A percentile compares a stretch with the other conserved stretches of the same genome.
These are phyloP conservation scores for Globisporangium spinosum DNA, from an alignment of 352 stramenopile species.

Conservation along the genomic window DNA sequence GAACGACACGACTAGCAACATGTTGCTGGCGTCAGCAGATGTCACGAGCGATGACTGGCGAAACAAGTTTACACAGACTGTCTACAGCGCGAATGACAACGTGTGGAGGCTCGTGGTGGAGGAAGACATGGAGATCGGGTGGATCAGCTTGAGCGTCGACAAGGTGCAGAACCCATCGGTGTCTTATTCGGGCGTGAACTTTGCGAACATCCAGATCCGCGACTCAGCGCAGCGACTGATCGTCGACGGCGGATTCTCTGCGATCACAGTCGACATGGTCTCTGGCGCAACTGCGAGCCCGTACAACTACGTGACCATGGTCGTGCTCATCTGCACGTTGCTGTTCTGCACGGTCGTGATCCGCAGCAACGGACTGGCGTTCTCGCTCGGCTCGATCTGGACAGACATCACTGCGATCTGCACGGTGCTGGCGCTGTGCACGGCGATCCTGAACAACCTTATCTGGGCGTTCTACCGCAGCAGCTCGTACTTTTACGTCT, in stretches of 20 bases:
- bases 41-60: neutral
- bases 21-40: neutral
- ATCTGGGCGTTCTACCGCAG: constrained; percentile 69
- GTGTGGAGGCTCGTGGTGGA: constrained; percentile 52
- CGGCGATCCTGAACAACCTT: constrained; percentile 81
- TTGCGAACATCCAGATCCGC: constrained; percentile 51
- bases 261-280: constrained; percentile 69
- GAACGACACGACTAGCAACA: constrained; percentile 1
- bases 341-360: constrained; percentile 83
- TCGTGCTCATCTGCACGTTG: constrained; percentile 77
- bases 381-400: constrained; percentile 84
- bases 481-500: constrained; percentile 82
- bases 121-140: constrained; percentile 57
- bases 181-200: constrained; percentile 64
- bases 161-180: constrained; percentile 73
- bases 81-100: constrained; percentile 15
- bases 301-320: constrained; percentile 88
- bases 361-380: constrained; percentile 74
- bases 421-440: constrained; percentile 68
- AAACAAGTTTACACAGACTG: constrained; percentile 10
- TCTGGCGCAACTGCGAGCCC: constrained; percentile 61
- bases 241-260: constrained; percentile 55
- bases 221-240: constrained; percentile 52
- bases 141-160: constrained; percentile 62
- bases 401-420: constrained; percentile 85